Base-by-base conservation (phyloP, 768 basidiomycete species). In the Baorangia bicolor region DNA sequence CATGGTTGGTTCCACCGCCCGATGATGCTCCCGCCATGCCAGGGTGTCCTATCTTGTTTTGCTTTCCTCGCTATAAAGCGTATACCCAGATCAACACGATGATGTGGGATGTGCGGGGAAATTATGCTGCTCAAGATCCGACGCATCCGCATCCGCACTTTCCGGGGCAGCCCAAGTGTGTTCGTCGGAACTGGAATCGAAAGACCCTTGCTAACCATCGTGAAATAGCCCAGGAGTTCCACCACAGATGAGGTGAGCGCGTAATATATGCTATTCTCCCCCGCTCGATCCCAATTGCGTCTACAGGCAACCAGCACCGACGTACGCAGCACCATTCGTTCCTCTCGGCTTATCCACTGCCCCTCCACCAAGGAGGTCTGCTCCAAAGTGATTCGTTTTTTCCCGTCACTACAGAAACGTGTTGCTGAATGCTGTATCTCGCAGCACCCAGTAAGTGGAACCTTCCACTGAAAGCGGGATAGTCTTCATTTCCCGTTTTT, bases 1-100 rank as follows among this genome's bases (percentile, higher is more conserved):
- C 51, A 25, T 12, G 27, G 55, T 44, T 11, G 23, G 25, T 44
- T 43, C 20, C 57, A 39, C 42, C 12, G 54, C 58, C 51, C 49
- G 27, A 53, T 47, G 54, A 51, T 50, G 49, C 55, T 57, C 44
- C 37, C 58, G 33, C 31, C 57, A 71, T 71, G 70, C 56, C 71
- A 51, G 59, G 70, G 56, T 71, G 70, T 55, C 68, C 71, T 23
- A 18, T 64, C 41, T 53, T 73, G 28, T 62, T 68, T 3, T 68
- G 54, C 49, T 73, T 71, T 43, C 71, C 70, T 10, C 72, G 68
- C 60, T 69, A 72, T 5, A 73, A 63, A 41, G 57, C 70, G 41
- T 73, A 73, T 25, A 73, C 65, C 7, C 66, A 73, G 39, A 55
- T 73, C n/a, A 70, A 71, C 28, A 23, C 67, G 21, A 59, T 48